These are phyloP conservation scores for Cenchrus fungigraminus DNA, from an alignment of 176 grass and related monocot species.

Conservation along the genomic window DNA sequence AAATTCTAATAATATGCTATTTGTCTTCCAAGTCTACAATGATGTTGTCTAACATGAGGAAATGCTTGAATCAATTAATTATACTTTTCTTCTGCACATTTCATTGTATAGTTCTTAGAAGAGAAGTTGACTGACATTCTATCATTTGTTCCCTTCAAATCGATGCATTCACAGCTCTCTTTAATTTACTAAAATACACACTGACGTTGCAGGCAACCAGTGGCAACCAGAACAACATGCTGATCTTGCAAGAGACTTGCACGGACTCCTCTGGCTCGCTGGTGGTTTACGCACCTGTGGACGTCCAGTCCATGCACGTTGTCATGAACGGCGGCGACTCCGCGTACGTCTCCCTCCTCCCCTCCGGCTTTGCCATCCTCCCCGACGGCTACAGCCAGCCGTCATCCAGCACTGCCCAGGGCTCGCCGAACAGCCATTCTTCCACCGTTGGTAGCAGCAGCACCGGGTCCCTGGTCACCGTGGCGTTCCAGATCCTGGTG, in stretches of 20 bases:
- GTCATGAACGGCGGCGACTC: constrained; percentile 82
- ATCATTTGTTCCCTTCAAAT: background rate
- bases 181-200: background rate
- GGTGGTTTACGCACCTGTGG: constrained; percentile 73
- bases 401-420: background rate
- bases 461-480: constrained; percentile 63
- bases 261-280: constrained; percentile 54
- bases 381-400: constrained; percentile 45
- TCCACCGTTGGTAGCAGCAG: background rate
- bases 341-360: constrained; percentile 64
- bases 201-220: constrained; percentile 46
- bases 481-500: constrained; percentile 80
- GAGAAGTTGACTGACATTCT: background rate
- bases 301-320: constrained; percentile 69
- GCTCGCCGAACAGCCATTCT: background rate
- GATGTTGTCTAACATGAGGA: background rate
- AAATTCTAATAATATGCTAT: background rate
- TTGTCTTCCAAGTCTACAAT: background rate
- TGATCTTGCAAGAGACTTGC: constrained; percentile 78
- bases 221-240: constrained; percentile 68
- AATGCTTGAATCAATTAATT: background rate
- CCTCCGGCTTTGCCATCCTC: constrained; percentile 74
- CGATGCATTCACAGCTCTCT: background rate
- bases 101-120: background rate
- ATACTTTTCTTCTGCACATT: background rate